phyloP scores from a whole-genome alignment of 306 rosid species.

The Gillenia trifoliata region DNA sequence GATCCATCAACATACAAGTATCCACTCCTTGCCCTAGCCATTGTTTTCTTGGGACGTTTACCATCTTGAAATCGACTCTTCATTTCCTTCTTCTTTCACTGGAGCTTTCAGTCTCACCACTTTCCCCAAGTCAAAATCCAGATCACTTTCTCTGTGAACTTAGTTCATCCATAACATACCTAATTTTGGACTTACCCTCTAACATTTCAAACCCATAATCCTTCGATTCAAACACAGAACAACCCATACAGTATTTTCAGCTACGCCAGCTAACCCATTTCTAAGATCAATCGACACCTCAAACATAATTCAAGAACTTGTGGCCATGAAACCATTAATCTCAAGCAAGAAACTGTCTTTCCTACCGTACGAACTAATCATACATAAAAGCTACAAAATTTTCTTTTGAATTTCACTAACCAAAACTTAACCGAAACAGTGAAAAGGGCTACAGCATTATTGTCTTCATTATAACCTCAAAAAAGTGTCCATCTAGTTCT shows the following conservation, averaged over 20 bases:
- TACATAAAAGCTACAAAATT: not conserved
- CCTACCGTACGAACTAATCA: not conserved
- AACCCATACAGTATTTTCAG: not conserved
- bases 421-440: not conserved
- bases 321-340: not conserved
- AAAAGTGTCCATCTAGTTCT: too few relatives aligned
- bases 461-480: not conserved
- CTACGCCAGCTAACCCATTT: slow-evolving; percentile 2
- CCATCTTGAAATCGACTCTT: not conserved
- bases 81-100: slow-evolving; percentile 18
- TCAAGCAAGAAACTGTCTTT: not conserved
- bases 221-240: not conserved
- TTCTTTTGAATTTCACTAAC: not conserved
- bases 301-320: too few relatives aligned
- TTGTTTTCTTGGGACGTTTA: slow-evolving; percentile 6
- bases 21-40: slow-evolving; percentile 21
- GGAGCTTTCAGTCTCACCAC: slow-evolving; percentile 21
- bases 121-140: slow-evolving; percentile 30
- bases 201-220: not conserved
- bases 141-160: slow-evolving; percentile 14
- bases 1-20: not conserved
- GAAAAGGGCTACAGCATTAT: not conserved
- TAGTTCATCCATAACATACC: slow-evolving; percentile 11
- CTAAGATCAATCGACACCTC: not conserved
- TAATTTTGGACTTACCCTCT: not conserved